These are phyloP conservation scores for Chondrostereum purpureum DNA, from an alignment of 1,284 basidiomycete genomes.

Conservation along the genomic window DNA sequence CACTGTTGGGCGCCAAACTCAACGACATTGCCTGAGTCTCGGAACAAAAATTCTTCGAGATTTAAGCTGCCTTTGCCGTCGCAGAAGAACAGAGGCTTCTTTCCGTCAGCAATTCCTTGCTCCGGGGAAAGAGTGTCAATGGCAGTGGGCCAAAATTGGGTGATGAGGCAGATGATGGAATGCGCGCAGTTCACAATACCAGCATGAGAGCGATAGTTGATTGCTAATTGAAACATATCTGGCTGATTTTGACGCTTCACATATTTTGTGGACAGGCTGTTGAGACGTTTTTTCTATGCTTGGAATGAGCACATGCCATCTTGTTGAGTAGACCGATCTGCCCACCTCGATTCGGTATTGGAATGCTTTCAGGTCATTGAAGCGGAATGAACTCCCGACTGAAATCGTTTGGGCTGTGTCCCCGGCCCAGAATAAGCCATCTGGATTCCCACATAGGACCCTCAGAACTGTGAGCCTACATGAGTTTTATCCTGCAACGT, in stretches of 20 bases:
- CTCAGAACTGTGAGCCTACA: constrained; percentile 44
- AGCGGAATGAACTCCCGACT: constrained; percentile 64
- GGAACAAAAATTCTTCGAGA: constrained; percentile 55
- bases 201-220: constrained; percentile 67
- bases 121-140: constrained; percentile 59
- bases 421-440: constrained; percentile 73
- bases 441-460: constrained; percentile 50
- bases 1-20: constrained; percentile 70
- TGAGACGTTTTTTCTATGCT: no score
- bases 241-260: constrained; percentile 31
- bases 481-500: background rate
- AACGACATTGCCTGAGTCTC: constrained; percentile 40
- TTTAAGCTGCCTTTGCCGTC: constrained; percentile 43
- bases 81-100: constrained; percentile 54
- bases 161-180: constrained; percentile 57
- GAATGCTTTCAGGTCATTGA: constrained; percentile 66
- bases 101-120: constrained; percentile 50
- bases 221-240: constrained; percentile 49
- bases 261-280: no score
- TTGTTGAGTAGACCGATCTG: no score
- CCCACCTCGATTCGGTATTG: constrained; percentile 52
- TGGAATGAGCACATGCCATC: no score
- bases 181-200: constrained; percentile 68
- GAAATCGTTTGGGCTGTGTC: constrained; percentile 79
- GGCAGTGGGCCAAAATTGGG: constrained; percentile 55